Conservation (phyloP, 345 rosid genomes). For the Syzygium grande region DNA sequence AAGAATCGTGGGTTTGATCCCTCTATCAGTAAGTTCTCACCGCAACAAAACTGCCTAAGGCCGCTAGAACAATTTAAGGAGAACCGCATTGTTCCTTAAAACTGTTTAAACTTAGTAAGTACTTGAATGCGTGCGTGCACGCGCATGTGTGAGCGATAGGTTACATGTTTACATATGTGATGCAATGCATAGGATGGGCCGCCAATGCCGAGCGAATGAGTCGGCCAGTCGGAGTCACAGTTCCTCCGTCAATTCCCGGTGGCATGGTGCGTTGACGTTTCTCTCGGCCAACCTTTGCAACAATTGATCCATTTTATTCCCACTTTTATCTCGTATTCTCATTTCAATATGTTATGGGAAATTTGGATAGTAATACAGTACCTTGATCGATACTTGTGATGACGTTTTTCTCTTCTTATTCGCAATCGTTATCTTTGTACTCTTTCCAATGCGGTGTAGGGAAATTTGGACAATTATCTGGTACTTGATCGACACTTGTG, state of each 20-base stretch:
- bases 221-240: neutral
- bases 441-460: neutral
- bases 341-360: neutral
- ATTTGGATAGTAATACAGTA: neutral
- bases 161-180: no score
- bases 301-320: neutral
- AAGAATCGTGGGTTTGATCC: slow-evolving; percentile 3
- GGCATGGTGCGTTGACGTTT: neutral
- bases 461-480: neutral
- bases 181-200: neutral
- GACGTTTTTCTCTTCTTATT: neutral
- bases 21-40: neutral
- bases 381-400: neutral
- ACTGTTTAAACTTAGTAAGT: neutral
- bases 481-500: neutral
- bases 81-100: neutral
- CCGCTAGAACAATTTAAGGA: neutral
- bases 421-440: neutral
- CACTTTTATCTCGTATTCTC: neutral
- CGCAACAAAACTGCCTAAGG: neutral
- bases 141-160: neutral
- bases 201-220: neutral
- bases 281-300: neutral
- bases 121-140: neutral
- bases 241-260: neutral